phyloP scores from a whole-genome alignment of 23 red algal species.

The Chondrus crispus region DNA sequence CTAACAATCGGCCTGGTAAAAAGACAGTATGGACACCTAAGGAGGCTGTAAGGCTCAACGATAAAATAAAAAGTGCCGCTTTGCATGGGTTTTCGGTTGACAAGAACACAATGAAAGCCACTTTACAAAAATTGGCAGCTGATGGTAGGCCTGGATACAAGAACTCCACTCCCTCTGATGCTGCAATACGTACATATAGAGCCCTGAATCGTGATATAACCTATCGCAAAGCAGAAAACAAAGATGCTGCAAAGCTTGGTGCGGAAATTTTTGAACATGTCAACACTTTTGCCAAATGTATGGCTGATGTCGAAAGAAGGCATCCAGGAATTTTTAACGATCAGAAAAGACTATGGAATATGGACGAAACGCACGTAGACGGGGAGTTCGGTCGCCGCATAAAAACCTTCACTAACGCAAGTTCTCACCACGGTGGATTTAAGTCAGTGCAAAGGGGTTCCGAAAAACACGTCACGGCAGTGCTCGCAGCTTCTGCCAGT shows the following conservation, averaged over 20 bases:
- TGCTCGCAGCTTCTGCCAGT: not conserved
- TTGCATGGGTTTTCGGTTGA: too few relatives aligned
- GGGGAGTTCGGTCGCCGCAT: not conserved
- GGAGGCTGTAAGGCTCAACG: too few relatives aligned
- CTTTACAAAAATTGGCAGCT: not conserved
- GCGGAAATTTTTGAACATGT: not conserved
- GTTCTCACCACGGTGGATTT: not conserved
- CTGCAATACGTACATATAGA: not conserved
- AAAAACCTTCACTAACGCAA: not conserved
- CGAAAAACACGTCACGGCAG: not conserved
- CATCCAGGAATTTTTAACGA: conserved; percentile 3
- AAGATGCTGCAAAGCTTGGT: not conserved
- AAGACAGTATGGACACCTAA: too few relatives aligned
- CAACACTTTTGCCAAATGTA: not conserved
- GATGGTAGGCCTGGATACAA: not conserved
- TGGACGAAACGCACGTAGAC: not conserved
- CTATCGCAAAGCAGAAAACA: not conserved
- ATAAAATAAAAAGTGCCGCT: too few relatives aligned
- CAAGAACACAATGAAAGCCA: too few relatives aligned
- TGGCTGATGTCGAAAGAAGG: not conserved
- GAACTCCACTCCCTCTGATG: not conserved
- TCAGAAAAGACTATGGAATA: not conserved
- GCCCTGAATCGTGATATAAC: not conserved
- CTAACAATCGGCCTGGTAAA: too few relatives aligned
- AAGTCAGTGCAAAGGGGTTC: not conserved